Conservation (phyloP, 1,139 yeast genomes). For the Debaryomycetaceae sp. region DNA sequence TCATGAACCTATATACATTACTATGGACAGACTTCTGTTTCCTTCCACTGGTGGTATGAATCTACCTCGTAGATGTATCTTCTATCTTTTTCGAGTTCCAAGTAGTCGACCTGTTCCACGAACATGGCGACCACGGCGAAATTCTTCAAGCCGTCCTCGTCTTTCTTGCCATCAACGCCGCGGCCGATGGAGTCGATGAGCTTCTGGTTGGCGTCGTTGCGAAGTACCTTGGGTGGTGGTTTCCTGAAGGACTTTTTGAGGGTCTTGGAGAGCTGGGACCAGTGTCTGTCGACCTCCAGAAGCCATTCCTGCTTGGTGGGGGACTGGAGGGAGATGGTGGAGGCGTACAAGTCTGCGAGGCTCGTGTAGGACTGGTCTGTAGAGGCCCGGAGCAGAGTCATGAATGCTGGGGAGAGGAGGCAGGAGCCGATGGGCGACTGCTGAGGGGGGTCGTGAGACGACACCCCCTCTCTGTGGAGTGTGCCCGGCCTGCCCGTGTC, state of each 20-base stretch:
- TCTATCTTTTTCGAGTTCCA: conserved; percentile 56
- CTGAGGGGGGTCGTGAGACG: conserved; percentile 1
- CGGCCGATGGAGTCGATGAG: conserved; percentile 67
- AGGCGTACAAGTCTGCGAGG: conserved; percentile 17
- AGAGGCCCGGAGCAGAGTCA: conserved; percentile 1
- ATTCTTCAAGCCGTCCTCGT: conserved; percentile 62
- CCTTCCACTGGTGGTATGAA: conserved; percentile 65
- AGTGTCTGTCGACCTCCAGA: conserved; percentile 57
- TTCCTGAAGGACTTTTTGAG: conserved; percentile 66
- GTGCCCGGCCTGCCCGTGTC: not conserved
- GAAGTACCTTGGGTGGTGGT: conserved; percentile 62
- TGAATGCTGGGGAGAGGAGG: conserved; percentile 26
- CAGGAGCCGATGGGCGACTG: conserved; percentile 18
- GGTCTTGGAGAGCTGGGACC: conserved; percentile 56
- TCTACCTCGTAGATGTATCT: conserved; percentile 54
- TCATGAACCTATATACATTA: not conserved
- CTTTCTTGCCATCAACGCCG: conserved; percentile 82
- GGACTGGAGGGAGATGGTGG: conserved; percentile 26
- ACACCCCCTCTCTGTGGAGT: not conserved
- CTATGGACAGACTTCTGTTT: conserved; percentile 73
- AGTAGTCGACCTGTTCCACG: conserved; percentile 69
- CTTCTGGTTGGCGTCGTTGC: conserved; percentile 56
- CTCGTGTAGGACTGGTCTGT: conserved; percentile 27
- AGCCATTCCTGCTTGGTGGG: conserved; percentile 68
- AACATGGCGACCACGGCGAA: conserved; percentile 69